Base-by-base conservation (phyloP, 2,329 filamentous ascomycete species). In the Aureobasidium leucospermi region DNA sequence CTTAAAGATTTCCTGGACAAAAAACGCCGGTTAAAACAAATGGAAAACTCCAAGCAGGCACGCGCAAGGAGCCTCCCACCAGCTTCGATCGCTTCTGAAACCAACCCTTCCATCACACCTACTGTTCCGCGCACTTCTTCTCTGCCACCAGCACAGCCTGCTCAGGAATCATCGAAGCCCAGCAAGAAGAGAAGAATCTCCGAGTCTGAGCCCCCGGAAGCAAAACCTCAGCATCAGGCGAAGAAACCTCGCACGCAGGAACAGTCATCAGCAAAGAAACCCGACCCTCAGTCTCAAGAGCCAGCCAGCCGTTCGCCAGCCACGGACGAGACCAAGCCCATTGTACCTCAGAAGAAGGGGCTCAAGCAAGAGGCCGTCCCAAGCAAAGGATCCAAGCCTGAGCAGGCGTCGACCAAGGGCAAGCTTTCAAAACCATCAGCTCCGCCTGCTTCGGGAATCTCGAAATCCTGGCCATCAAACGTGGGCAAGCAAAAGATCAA, bases 181-280 rank as follows among this genome's bases (percentile, higher is more conserved):
- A 46, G 62, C 59, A 63, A 63, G 46, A 52, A 45, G 34, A 58
- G 55, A 41, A 48, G 29, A 58, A 61, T 32, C 55, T 65, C 15
- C 60, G 56, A 36, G 49, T 48, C 11, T 62, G 63, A 63, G 61
- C 61, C 61, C 39, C 61, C 32, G 60, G 57, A 49, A 10, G 32
- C 46, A 5, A 38, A 36, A n/a, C 6, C 46, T n/a, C 29, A 43
- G n/a, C n/a, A 32, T 32, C 29, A 59, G n/a, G 11, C 31, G 9
- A 59, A 59, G 29, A 49, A 59, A 39, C 6, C 29, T 8, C 46
- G 46, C 23, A 59, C 45, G 46, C 16, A 46, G 16, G 47, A 59
- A 2, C 28, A 32, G 19, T 10, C n/a, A 11, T 23, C 29, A 6
- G 5, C 45, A 9, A 45, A 45, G 16, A 52, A 43, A 19, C 6